Evolutionary conservation across 75 land plant species (phyloP), one percentile per base, ranked within the genome.

Genomic region (Selaginella tamariscina): DNA sequence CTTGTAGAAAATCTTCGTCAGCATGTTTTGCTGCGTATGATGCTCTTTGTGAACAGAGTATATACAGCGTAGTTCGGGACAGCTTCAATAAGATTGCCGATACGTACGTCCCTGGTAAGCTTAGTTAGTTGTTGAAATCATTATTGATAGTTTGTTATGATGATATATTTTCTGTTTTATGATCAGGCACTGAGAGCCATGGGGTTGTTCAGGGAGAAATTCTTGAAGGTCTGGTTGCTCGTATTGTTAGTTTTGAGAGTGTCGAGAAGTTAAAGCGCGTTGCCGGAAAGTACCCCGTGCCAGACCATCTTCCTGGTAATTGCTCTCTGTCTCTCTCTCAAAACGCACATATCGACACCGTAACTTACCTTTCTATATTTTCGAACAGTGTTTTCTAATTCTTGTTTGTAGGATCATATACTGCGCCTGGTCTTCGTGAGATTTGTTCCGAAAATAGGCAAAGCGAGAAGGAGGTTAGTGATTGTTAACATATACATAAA

Each of bases 21-120:
- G 78, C 98, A 49, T 94, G 89, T 56, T 94, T 94, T 78, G 86
- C 91, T 65, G 98, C 88, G 18, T 94, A 75, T 74, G 98, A 94
- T 78, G 96, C 88, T 30, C 81, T 94, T 24, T 87, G 86, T 74
- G 98, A 94, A 80, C 95, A 94, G 77, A 95, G 98, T 68, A 82
- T 84, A 24, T 90, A 95, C 55, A 82, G 84, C 13, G 24, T 83
- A 56, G 98, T 94, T 2, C 81, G 96, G 31, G 78, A 73, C 67
- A 81, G 81, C 54, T 79, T 94, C 67, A 78, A 86, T 82, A 90
- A 94, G 62, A 77, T 94, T 75, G 87, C 98, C 1, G 98, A 94
- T 67, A 75, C 85, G 63, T 87, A 86, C 56, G 81, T 87, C 27
- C 85, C 96, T 76, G 98, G 98, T 94, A 69, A 5, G 29, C 1